Evolutionary conservation across 2,329 filamentous ascomycete species (phyloP).

Genomic region (Dendrostoma leiphaemia): DNA sequence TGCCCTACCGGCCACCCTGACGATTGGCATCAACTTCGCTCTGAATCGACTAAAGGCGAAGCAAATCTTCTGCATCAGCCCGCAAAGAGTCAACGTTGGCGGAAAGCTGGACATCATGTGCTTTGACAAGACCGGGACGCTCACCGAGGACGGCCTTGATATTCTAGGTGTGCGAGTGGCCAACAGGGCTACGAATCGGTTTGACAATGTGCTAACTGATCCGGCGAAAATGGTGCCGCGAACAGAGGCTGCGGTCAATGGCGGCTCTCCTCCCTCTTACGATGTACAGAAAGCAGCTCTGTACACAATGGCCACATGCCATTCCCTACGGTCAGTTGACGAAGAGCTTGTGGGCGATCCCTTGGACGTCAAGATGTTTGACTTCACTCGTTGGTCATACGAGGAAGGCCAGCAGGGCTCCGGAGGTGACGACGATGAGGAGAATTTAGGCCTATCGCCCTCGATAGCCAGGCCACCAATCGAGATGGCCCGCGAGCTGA

Average conservation of each 20-base stretch:
- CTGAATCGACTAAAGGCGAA: conserved; percentile 81
- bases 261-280: conserved; percentile 27
- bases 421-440: conserved; percentile 67
- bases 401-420: conserved; percentile 77
- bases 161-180: conserved; percentile 85
- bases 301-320: conserved; percentile 96
- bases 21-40: conserved; percentile 95
- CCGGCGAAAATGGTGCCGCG: conserved; percentile 55
- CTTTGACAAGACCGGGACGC: conserved; percentile 98
- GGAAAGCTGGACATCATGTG: conserved; percentile 95
- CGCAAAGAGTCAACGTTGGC: conserved; percentile 93
- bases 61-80: conserved; percentile 95
- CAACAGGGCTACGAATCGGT: conserved; percentile 57
- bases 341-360: conserved; percentile 90
- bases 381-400: conserved; percentile 90
- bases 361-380: conserved; percentile 96
- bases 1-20: conserved; percentile 88
- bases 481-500: conserved; percentile 46
- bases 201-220: conserved; percentile 74
- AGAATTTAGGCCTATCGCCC: conserved; percentile 74
- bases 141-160: conserved; percentile 94
- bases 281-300: conserved; percentile 60
- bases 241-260: conserved; percentile 25
- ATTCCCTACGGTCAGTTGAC: conserved; percentile 84
- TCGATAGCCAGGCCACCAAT: conserved; percentile 82